Conservation (phyloP, 805 yeast genomes). For the Suhomyces faveliae region DNA sequence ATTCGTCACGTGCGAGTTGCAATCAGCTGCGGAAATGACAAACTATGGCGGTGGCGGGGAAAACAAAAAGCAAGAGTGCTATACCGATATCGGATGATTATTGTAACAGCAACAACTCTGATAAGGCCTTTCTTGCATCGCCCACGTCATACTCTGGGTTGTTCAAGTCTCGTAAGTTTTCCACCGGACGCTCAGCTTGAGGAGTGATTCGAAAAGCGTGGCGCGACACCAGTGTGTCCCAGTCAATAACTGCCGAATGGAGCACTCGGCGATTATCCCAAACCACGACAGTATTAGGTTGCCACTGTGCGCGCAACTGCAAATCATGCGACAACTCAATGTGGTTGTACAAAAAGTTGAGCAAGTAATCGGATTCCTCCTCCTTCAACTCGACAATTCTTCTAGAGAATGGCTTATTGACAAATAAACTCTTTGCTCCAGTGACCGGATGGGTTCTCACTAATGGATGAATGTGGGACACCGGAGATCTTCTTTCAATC, state of each 20-base stretch:
- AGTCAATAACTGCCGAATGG: conserved; percentile 71
- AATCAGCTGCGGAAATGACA: not conserved
- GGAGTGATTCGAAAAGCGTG: conserved; percentile 76
- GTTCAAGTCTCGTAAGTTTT: conserved; percentile 38
- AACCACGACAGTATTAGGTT: conserved; percentile 63
- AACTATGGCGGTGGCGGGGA: conserved; percentile 1
- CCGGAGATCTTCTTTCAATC: conserved; percentile 62
- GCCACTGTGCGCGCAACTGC: conserved; percentile 71
- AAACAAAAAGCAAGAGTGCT: not conserved
- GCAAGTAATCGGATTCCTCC: conserved; percentile 64
- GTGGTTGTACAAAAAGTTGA: conserved; percentile 55
- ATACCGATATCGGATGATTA: not conserved
- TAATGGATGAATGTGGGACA: conserved; percentile 65
- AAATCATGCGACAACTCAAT: conserved; percentile 55
- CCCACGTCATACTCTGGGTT: conserved; percentile 33
- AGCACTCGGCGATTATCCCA: conserved; percentile 78
- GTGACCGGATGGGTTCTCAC: conserved; percentile 74
- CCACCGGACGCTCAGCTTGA: conserved; percentile 69
- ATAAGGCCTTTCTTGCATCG: conserved; percentile 29
- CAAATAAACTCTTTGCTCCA: conserved; percentile 55
- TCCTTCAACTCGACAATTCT: conserved; percentile 69
- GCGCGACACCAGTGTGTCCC: conserved; percentile 64
- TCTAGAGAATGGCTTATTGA: conserved; percentile 62
- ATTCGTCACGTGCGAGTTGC: not conserved
- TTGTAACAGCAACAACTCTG: conserved; percentile 8